A percentile compares a stretch with the other conserved stretches of the same genome.
Conservation (phyloP, 2,329 filamentous ascomycete species). For the Aspergillus viridinutans region DNA sequence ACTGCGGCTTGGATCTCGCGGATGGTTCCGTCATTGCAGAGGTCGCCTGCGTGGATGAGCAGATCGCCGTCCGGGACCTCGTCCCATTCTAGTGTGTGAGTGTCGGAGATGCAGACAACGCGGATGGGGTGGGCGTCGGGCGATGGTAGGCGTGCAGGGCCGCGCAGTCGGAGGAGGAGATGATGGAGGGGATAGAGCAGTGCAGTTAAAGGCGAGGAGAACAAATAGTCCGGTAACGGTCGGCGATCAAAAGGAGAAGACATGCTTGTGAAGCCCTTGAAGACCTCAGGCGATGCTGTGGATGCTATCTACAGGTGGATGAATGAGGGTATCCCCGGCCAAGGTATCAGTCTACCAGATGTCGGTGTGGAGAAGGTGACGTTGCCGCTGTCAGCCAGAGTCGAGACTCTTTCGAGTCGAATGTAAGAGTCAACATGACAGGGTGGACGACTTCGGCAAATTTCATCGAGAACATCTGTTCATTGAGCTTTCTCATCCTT, state of each 20-base stretch:
- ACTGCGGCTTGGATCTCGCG: slow-evolving; percentile 75
- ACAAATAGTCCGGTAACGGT: slow-evolving; percentile 56
- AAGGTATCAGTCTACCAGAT: background rate
- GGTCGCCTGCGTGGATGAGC: slow-evolving; percentile 84
- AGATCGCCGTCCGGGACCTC: slow-evolving; percentile 68
- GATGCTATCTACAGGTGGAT: background rate
- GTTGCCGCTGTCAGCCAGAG: background rate
- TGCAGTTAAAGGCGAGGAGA: slow-evolving; percentile 65
- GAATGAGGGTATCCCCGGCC: background rate
- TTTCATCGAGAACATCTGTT: background rate
- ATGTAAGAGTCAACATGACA: too few relatives aligned
- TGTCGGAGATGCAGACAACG: slow-evolving; percentile 87
- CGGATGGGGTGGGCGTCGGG: slow-evolving; percentile 56
- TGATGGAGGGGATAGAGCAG: slow-evolving; percentile 61
- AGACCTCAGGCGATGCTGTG: background rate
- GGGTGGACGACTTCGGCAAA: background rate
- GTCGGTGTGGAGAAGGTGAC: background rate
- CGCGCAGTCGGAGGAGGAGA: slow-evolving; percentile 63
- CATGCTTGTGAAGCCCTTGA: slow-evolving; percentile 19
- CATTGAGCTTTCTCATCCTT: background rate
- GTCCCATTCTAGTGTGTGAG: slow-evolving; percentile 59
- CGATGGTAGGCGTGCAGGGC: slow-evolving; percentile 58
- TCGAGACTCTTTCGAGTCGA: too few relatives aligned
- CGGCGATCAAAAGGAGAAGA: slow-evolving; percentile 47
- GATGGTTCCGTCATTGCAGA: slow-evolving; percentile 68